phyloP scores from a whole-genome alignment of 1,284 basidiomycete species.

The Pisolithus thermaeus region DNA sequence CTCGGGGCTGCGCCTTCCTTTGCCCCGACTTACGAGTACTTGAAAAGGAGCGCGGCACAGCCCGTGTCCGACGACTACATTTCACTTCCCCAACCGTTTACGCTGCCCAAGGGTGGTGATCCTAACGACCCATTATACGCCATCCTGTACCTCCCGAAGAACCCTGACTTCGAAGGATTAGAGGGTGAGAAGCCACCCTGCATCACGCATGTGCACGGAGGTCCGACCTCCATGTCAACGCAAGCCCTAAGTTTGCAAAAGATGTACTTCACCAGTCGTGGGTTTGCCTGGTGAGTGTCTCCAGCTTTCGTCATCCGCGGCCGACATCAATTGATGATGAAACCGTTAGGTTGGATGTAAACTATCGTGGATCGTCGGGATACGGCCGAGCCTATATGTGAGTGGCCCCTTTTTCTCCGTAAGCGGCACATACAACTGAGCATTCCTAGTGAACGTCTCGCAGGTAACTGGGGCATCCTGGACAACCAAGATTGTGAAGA shows the following conservation, averaged over 20 bases:
- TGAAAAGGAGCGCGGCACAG: too few species aligned
- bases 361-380: conserved; percentile 22
- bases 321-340: neutral
- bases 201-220: conserved; percentile 8
- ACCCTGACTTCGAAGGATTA: conserved; percentile 5
- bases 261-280: conserved; percentile 12
- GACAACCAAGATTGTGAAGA: conserved; percentile 15
- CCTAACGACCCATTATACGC: conserved; percentile 1
- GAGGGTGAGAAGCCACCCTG: conserved; percentile 8
- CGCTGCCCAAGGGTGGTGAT: neutral
- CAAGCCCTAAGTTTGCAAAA: conserved; percentile 8
- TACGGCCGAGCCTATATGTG: conserved; percentile 19
- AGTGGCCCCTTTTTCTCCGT: neutral
- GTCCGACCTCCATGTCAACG: conserved; percentile 6
- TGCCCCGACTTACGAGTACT: too few species aligned
- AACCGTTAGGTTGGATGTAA: conserved; percentile 9
- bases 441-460: conserved; percentile 4
- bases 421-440: neutral
- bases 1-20: neutral
- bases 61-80: conserved; percentile 16
- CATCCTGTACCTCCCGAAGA: conserved; percentile 7
- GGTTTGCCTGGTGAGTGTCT: conserved; percentile 9
- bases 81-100: conserved; percentile 2
- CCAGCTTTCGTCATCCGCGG: neutral
- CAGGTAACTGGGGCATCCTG: conserved; percentile 16